Percentiles rank a stretch among this genome's conserved stretches.
Evolutionary conservation across 306 rosid species (phyloP).

Genomic region (Arachis stenosperma): DNA sequence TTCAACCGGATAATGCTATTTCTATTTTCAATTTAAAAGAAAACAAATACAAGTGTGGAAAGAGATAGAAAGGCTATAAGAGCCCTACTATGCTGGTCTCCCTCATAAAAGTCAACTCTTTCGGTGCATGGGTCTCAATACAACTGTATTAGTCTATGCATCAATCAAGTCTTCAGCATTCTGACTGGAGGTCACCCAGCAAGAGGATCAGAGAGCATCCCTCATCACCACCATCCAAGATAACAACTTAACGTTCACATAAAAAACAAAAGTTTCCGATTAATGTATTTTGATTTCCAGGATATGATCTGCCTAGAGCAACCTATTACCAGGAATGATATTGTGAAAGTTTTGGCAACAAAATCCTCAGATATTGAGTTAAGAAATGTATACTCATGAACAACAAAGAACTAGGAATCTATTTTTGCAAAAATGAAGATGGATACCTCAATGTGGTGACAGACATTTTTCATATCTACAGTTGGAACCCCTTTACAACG

Average conservation of each 20-base stretch:
- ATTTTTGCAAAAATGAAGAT: conserved; percentile 10
- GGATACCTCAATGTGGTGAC: conserved; percentile 81
- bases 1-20: conserved; percentile 20
- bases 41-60: background rate
- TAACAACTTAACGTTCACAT: background rate
- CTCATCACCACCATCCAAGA: conserved; percentile 7
- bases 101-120: conserved; percentile 7
- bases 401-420: background rate
- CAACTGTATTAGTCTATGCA: background rate
- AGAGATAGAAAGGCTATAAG: conserved; percentile 19
- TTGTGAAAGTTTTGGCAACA: conserved; percentile 1
- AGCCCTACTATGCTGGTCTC: background rate
- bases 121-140: background rate
- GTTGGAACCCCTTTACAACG: conserved; percentile 97
- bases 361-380: background rate
- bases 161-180: background rate
- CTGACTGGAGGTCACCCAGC: background rate
- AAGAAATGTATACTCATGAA: conserved; percentile 2
- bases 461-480: conserved; percentile 86
- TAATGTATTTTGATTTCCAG: conserved; percentile 2
- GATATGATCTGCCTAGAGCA: background rate
- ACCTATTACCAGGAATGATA: conserved; percentile 6
- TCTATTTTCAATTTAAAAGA: no score
- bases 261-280: background rate
- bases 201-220: conserved; percentile 17